A percentile compares a stretch with the other conserved stretches of the same genome.
Conservation (phyloP, 371 early-diverging fungal genomes). For the Capniomyces stellatus region DNA sequence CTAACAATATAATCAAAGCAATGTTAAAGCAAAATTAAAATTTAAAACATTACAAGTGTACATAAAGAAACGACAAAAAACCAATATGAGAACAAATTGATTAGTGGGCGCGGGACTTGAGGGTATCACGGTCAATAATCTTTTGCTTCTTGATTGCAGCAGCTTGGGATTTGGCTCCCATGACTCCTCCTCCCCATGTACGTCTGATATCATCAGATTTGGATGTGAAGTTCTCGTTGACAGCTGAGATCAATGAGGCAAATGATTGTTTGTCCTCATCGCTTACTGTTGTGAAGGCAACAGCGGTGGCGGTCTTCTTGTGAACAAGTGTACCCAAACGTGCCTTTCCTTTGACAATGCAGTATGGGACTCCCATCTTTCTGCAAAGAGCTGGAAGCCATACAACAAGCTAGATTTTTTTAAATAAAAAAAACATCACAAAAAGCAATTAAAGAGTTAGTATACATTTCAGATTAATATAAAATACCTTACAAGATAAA, state of each 20-base stretch:
- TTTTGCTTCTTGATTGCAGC: conserved; percentile 44
- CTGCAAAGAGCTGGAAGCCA: conserved; percentile 99
- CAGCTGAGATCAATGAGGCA: conserved; percentile 67
- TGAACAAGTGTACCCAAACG: conserved; percentile 96
- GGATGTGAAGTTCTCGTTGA: conserved; percentile 85
- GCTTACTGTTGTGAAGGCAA: conserved; percentile 87
- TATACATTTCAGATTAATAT: background rate
- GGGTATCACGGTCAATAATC: background rate
- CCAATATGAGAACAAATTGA: too few relatives aligned
- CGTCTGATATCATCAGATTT: conserved; percentile 82
- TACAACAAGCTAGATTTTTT: conserved; percentile 54
- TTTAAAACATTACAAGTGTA: too few relatives aligned
- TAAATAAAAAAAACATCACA: background rate
- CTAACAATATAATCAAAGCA: too few relatives aligned
- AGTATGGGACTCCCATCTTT: conserved; percentile 99
- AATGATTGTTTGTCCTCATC: conserved; percentile 92
- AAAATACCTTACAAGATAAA: too few relatives aligned
- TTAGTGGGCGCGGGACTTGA: too few relatives aligned
- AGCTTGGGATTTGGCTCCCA: conserved; percentile 83
- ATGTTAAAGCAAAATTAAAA: too few relatives aligned
- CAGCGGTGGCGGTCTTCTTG: conserved; percentile 97
- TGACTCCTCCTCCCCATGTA: conserved; percentile 94
- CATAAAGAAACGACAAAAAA: too few relatives aligned
- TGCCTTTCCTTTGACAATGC: conserved; percentile 96
- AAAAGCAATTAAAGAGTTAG: background rate